phyloP scores from a whole-genome alignment of 371 early-diverging fungal species.

The Paraphysoderma sedebokerense region DNA sequence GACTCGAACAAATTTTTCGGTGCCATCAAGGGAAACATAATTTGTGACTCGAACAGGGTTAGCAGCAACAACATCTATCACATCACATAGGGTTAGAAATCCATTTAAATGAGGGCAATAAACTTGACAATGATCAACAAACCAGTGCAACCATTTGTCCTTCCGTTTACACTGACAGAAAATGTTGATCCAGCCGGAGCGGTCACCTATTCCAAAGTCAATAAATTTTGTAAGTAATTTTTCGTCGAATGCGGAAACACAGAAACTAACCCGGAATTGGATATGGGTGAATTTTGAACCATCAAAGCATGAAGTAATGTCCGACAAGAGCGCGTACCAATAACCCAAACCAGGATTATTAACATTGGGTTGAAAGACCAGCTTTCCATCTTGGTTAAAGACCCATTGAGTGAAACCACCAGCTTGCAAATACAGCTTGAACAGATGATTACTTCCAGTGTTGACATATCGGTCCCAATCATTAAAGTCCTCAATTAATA shows the following conservation, averaged over 20 bases:
- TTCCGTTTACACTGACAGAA: too few species aligned
- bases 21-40: background rate
- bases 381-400: background rate
- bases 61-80: too few species aligned
- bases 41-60: too few species aligned
- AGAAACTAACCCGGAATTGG: background rate
- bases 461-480: too few species aligned
- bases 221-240: too few species aligned
- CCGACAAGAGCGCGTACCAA: background rate
- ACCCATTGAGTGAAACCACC: background rate
- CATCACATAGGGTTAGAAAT: too few species aligned
- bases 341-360: background rate
- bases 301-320: background rate
- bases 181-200: too few species aligned
- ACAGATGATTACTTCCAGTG: background rate
- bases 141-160: too few species aligned
- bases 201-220: too few species aligned
- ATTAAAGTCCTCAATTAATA: background rate
- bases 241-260: too few species aligned
- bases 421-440: background rate
- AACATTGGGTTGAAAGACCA: background rate
- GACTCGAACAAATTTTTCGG: background rate
- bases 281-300: background rate
- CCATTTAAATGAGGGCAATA: too few species aligned
- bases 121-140: too few species aligned